These are phyloP conservation scores for Trichothecium roseum DNA, from an alignment of 2,329 filamentous ascomycete species.

Conservation along the genomic window DNA sequence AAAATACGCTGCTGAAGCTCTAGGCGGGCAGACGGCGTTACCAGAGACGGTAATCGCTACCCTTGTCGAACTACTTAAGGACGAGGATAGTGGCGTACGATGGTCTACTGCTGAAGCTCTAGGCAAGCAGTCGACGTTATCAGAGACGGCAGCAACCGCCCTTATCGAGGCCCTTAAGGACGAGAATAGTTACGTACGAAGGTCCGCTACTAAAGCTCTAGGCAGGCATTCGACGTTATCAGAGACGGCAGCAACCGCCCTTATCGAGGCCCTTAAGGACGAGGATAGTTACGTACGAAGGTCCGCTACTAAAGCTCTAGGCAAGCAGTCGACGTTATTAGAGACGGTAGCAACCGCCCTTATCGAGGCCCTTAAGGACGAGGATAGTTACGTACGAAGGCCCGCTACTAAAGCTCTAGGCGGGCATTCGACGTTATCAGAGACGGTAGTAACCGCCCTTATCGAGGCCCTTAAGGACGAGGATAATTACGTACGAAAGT, in stretches of 20 bases:
- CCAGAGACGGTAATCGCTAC: neutral
- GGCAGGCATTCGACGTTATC: neutral
- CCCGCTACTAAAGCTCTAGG: too few relatives aligned
- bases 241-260: too few relatives aligned
- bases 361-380: too few relatives aligned
- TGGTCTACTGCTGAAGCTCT: neutral
- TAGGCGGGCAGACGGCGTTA: conserved; percentile 1
- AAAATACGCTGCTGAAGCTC: neutral
- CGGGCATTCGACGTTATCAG: too few relatives aligned
- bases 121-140: neutral
- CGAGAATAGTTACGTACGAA: neutral
- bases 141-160: neutral
- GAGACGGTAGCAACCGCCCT: neutral
- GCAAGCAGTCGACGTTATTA: conserved; percentile 1
- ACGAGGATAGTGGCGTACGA: neutral
- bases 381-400: too few relatives aligned
- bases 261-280: too few relatives aligned
- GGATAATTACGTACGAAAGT: too few relatives aligned
- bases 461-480: too few relatives aligned
- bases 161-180: neutral
- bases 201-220: too few relatives aligned
- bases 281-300: too few relatives aligned
- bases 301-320: too few relatives aligned
- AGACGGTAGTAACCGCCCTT: too few relatives aligned
- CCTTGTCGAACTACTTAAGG: neutral